Conservation (phyloP, 2,329 filamentous ascomycete genomes). For the Cercospora citrullina region DNA sequence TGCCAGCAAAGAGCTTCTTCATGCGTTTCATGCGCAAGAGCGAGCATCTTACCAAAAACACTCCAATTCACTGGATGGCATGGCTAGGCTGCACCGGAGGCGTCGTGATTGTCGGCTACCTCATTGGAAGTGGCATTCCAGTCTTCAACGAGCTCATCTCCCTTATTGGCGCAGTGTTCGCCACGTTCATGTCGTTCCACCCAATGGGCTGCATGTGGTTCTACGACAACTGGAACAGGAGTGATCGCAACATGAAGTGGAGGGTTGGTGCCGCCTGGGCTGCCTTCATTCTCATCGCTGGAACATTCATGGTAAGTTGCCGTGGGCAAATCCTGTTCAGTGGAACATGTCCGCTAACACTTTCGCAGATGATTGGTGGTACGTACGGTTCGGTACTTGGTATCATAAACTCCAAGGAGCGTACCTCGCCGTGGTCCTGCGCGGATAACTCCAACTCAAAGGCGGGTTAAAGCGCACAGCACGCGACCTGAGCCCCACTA, state of each 20-base stretch:
- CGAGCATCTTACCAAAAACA: constrained; percentile 29
- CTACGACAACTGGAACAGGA: constrained; percentile 44
- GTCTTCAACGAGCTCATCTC: constrained; percentile 33
- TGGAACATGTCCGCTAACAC: neutral
- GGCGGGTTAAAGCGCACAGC: neutral
- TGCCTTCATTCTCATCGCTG: constrained; percentile 40
- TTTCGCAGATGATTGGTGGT: constrained; percentile 42
- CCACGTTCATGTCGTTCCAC: constrained; percentile 31
- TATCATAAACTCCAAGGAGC: constrained; percentile 38
- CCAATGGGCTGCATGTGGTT: constrained; percentile 47
- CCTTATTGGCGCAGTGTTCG: constrained; percentile 31
- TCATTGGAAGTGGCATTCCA: constrained; percentile 31
- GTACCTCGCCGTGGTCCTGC: constrained; percentile 29
- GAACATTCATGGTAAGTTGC: constrained; percentile 40
- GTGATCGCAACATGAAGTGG: constrained; percentile 19
- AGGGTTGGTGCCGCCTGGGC: constrained; percentile 19
- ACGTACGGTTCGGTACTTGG: constrained; percentile 48
- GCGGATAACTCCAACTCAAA: constrained; percentile 35
- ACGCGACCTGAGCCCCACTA: neutral
- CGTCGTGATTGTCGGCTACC: constrained; percentile 28
- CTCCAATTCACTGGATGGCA: constrained; percentile 30
- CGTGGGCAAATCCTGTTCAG: neutral
- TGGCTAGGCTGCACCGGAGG: constrained; percentile 28
- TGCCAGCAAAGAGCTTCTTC: constrained; percentile 36
- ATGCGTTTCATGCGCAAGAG: constrained; percentile 33